Conservation (phyloP, 805 yeast species). For the Nematodospora valgi region DNA sequence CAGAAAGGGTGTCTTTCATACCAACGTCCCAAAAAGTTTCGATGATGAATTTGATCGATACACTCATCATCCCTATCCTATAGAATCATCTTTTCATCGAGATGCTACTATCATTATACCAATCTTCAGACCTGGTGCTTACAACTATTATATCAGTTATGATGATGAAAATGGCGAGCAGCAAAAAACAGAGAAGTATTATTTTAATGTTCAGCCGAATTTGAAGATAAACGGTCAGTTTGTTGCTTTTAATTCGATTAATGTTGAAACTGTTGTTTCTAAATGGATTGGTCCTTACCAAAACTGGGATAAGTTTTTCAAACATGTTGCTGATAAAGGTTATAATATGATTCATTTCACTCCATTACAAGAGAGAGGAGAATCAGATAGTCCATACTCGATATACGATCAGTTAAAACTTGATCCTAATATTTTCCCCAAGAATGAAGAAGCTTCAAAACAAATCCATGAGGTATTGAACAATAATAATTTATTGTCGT, state of each 20-base stretch:
- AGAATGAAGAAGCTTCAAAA: conserved; percentile 48
- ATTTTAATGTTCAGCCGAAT: conserved; percentile 80
- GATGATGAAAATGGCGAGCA: conserved; percentile 17
- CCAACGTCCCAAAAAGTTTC: conserved; percentile 59
- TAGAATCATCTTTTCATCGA: conserved; percentile 56
- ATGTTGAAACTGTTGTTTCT: conserved; percentile 80
- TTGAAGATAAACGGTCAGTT: conserved; percentile 53
- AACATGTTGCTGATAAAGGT: conserved; percentile 63
- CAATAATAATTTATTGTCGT: conserved; percentile 61
- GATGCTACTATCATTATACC: conserved; percentile 61
- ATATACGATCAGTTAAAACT: conserved; percentile 80
- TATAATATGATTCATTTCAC: conserved; percentile 97
- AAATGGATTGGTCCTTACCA: conserved; percentile 80
- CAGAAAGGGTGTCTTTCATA: conserved; percentile 67
- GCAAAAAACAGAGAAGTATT: conserved; percentile 53
- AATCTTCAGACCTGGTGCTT: conserved; percentile 75
- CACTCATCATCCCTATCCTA: conserved; percentile 48
- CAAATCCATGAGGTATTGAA: conserved; percentile 50
- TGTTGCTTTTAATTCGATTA: conserved; percentile 72
- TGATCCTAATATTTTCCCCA: conserved; percentile 62
- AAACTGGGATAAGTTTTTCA: conserved; percentile 68
- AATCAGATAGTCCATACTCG: conserved; percentile 89
- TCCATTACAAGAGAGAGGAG: conserved; percentile 87
- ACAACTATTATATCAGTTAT: conserved; percentile 67
- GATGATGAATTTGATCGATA: conserved; percentile 51